Evolutionary conservation across 108 stramenopile species (phyloP).

Genomic region (Pseudonitzschia delicatissima): DNA sequence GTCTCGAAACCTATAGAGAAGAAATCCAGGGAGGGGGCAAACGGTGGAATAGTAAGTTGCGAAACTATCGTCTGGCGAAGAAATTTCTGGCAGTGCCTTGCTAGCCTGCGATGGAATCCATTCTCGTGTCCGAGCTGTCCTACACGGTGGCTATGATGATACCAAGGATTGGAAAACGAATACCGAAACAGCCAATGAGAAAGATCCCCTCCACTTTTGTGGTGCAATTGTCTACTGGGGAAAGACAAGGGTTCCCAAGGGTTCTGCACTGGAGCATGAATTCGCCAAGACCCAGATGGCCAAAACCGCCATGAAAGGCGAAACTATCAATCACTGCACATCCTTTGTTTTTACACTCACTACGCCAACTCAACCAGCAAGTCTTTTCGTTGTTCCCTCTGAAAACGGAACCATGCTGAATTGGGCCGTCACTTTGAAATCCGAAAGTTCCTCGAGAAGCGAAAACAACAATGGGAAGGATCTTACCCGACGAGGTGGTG

Average conservation of each 20-base stretch:
- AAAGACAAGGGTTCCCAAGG: neutral
- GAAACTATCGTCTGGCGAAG: conserved; percentile 3
- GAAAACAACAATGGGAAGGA: neutral
- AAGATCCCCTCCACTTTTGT: conserved; percentile 27
- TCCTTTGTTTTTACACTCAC: neutral
- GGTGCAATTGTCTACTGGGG: conserved; percentile 26
- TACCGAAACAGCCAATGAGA: neutral
- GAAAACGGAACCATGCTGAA: neutral
- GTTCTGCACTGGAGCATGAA: neutral
- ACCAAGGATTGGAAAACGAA: conserved; percentile 4
- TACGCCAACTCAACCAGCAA: neutral
- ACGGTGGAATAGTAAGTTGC: conserved; percentile 51
- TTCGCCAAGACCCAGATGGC: conserved; percentile 16
- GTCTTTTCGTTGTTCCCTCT: neutral
- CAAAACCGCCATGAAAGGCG: conserved; percentile 6
- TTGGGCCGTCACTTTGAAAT: neutral
- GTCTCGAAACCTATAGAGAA: conserved; percentile 14
- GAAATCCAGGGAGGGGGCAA: conserved; percentile 33
- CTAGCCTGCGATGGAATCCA: conserved; percentile 39
- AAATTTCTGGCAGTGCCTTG: conserved; percentile 15
- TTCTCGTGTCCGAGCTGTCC: conserved; percentile 4
- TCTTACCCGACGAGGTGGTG: conserved; percentile 32
- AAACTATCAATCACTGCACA: neutral
- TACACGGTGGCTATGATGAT: conserved; percentile 7
- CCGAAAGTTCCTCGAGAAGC: neutral